These are phyloP conservation scores for Firmiana major DNA, from an alignment of 345 rosid genomes.

Conservation along the genomic window DNA sequence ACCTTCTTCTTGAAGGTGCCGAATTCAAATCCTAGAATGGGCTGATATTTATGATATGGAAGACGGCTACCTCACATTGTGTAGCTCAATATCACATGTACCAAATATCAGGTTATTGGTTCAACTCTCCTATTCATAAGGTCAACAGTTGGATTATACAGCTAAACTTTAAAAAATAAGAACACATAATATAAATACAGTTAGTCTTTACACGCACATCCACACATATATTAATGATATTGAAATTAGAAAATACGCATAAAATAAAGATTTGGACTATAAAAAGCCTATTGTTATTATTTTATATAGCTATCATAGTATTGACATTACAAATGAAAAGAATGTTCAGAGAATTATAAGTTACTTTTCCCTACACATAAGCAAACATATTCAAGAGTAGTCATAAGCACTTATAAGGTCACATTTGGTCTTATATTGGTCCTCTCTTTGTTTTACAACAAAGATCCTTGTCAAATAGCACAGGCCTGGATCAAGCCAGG, in stretches of 20 bases:
- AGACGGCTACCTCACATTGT: background rate
- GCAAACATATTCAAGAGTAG: background rate
- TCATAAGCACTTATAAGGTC: background rate
- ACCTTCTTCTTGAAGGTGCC: background rate
- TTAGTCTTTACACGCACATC: background rate
- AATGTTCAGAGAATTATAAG: background rate
- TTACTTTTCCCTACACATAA: background rate
- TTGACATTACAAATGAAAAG: background rate
- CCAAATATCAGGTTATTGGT: background rate
- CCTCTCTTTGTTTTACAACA: background rate
- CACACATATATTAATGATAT: background rate
- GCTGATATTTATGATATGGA: background rate
- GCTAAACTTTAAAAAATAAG: background rate
- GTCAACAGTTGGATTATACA: background rate
- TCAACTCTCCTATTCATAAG: background rate
- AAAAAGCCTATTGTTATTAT: background rate
- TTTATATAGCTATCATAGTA: background rate
- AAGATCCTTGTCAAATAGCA: slow-evolving; percentile 1
- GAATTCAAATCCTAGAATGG: background rate
- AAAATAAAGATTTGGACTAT: background rate
- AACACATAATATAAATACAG: background rate
- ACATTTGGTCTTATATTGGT: background rate
- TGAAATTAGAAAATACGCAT: background rate
- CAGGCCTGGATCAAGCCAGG: slow-evolving; percentile 5
- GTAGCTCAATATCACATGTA: background rate